Evolutionary conservation across 1,284 basidiomycete species (phyloP), one percentile per base, ranked within the genome.

Genomic region (Papiliotrema nemorosa): DNA sequence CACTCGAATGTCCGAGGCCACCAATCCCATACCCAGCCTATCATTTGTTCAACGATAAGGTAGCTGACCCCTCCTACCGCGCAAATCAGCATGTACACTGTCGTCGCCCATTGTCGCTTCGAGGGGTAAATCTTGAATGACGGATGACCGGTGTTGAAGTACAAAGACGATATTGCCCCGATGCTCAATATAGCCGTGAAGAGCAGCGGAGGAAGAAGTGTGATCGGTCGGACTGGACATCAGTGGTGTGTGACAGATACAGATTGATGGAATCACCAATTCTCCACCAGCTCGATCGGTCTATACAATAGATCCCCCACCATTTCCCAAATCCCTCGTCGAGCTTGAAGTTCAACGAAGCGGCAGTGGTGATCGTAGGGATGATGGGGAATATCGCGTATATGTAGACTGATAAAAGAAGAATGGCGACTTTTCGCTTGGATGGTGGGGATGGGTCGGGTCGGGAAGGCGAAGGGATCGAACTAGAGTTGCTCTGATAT

Each of bases 301-400:
- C 50, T 5, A 43, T 25, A 43, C 57, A 61, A 36, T 61, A 58
- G n/a, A 48, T 43, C 2, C 59, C 59, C 59, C 59, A 61, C 56
- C 54, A 60, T 24, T 39, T 36, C 13, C 38, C 52, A 18, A 58
- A 47, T 16, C 50, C 49, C 5, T 40, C 35, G 10, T 38, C 20
- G 7, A 46, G 31, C 13, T 37, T 27, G 35, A 49, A 54, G 2
- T 26, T 42, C 14, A 25, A 9, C 3, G 38, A 33, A 13, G 43
- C 48, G 7, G 50, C 47, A 16, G 34, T 43, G 22, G 50, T 40
- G 4, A 59, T 33, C 9, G 55, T 51, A 13, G 54, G 58, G 12
- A 54, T 16, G 26, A 44, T 24, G n/a, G 58, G 57, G 4, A 55
- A 31, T 37, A 55, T 42, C 10, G 50, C 52, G 34, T 54, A 57